Evolutionary conservation across 768 basidiomycete species (phyloP).

Genomic region (Phanerochaete sordida): DNA sequence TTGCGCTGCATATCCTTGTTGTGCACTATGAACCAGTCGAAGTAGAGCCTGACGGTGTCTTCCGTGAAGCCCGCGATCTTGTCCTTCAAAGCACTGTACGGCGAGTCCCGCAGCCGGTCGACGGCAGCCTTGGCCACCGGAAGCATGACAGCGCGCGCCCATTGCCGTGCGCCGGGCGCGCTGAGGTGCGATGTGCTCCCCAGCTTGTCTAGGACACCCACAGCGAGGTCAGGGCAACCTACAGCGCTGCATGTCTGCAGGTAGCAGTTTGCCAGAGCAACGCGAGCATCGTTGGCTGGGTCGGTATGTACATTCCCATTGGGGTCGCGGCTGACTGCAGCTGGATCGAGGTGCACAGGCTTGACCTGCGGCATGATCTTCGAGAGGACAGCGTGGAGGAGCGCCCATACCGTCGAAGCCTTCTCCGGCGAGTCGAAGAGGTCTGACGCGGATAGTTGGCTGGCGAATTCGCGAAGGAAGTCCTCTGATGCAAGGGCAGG

Average conservation of each 20-base stretch:
- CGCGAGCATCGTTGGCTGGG: no score
- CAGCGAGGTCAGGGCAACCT: neutral
- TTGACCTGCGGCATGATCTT: neutral
- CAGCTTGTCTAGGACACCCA: neutral
- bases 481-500: neutral
- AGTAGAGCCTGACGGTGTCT: neutral
- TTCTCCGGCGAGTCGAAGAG: neutral
- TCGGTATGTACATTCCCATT: no score
- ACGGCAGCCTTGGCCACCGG: neutral
- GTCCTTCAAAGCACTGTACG: neutral
- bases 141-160: neutral
- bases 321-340: neutral
- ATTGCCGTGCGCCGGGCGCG: neutral
- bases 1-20: neutral
- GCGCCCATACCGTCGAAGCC: neutral
- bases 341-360: neutral
- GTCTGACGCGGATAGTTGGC: neutral
- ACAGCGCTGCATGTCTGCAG: neutral
- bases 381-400: neutral
- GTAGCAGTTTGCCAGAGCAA: neutral
- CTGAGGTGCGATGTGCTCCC: neutral
- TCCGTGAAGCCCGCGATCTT: neutral
- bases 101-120: neutral
- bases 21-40: neutral
- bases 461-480: constrained; percentile 1